Evolutionary conservation across 2,329 filamentous ascomycete genomes (phyloP).

Genomic region (Ascocoryne sarcoides): DNA sequence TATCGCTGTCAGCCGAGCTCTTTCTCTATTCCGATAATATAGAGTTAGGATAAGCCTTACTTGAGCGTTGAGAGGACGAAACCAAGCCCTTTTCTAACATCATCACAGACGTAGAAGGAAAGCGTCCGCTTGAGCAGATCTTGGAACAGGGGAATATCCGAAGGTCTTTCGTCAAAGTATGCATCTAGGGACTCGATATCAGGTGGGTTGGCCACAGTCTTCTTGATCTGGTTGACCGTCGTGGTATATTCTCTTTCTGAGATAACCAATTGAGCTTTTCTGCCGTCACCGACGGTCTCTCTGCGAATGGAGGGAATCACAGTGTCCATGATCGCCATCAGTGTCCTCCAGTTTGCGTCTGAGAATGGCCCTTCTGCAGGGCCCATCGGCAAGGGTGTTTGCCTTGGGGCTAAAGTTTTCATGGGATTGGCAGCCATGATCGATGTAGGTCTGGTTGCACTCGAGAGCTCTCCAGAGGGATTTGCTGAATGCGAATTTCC

Average conservation of each 20-base stretch:
- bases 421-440: conserved; percentile 4
- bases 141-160: conserved; percentile 44
- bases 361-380: conserved; percentile 33
- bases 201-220: conserved; percentile 32
- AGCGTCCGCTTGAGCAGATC: conserved; percentile 39
- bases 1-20: conserved; percentile 6
- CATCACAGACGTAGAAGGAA: conserved; percentile 20
- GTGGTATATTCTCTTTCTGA: conserved; percentile 41
- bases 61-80: conserved; percentile 24
- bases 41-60: conserved; percentile 18
- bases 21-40: conserved; percentile 4
- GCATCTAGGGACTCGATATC: conserved; percentile 37
- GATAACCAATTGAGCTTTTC: conserved; percentile 35
- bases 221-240: conserved; percentile 33
- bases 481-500: too few species aligned
- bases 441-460: too few species aligned
- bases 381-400: conserved; percentile 20
- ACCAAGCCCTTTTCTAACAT: conserved; percentile 21
- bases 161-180: conserved; percentile 44
- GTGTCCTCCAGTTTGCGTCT: conserved; percentile 43
- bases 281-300: conserved; percentile 16
- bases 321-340: conserved; percentile 48
- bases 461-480: too few species aligned
- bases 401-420: conserved; percentile 12
- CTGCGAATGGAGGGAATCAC: conserved; percentile 50